Evolutionary conservation across 2,329 filamentous ascomycete species (phyloP).

Genomic region (Diaporthe sp.): DNA sequence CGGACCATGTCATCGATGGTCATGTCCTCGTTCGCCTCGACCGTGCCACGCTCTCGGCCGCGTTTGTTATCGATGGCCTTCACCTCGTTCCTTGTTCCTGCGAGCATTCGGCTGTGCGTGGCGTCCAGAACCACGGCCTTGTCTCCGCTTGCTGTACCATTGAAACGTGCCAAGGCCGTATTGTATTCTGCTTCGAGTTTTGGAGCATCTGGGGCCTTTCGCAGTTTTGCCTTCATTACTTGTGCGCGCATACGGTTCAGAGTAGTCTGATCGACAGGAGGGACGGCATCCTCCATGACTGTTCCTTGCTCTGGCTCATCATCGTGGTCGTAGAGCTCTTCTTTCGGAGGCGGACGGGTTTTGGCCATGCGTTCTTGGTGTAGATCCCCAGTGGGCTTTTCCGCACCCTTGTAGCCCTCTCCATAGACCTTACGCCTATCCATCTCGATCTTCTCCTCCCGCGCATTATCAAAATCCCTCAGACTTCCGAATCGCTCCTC

Average conservation of each 20-base stretch:
- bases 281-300: slow-evolving; percentile 66
- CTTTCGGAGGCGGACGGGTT: slow-evolving; percentile 58
- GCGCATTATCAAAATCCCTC: slow-evolving; percentile 89
- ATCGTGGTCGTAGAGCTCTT: slow-evolving; percentile 50
- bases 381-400: slow-evolving; percentile 89
- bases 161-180: slow-evolving; percentile 75
- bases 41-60: slow-evolving; percentile 85
- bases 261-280: slow-evolving; percentile 79
- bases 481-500: slow-evolving; percentile 85
- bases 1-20: slow-evolving; percentile 96
- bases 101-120: slow-evolving; percentile 91
- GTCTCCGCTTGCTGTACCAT: slow-evolving; percentile 64
- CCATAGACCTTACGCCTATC: slow-evolving; percentile 88
- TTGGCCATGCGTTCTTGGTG: slow-evolving; percentile 81
- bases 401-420: slow-evolving; percentile 84
- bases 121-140: slow-evolving; percentile 85
- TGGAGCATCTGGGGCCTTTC: slow-evolving; percentile 79
- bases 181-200: slow-evolving; percentile 89
- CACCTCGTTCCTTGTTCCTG: slow-evolving; percentile 80
- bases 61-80: slow-evolving; percentile 84
- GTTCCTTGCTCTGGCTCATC: slow-evolving; percentile 66
- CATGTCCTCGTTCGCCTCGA: slow-evolving; percentile 96
- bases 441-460: slow-evolving; percentile 93
- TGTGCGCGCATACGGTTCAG: slow-evolving; percentile 93
- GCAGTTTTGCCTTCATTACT: slow-evolving; percentile 95